Evolutionary conservation across 352 stramenopile genomes (phyloP).

Genomic region (Globisporangium paddicum): DNA sequence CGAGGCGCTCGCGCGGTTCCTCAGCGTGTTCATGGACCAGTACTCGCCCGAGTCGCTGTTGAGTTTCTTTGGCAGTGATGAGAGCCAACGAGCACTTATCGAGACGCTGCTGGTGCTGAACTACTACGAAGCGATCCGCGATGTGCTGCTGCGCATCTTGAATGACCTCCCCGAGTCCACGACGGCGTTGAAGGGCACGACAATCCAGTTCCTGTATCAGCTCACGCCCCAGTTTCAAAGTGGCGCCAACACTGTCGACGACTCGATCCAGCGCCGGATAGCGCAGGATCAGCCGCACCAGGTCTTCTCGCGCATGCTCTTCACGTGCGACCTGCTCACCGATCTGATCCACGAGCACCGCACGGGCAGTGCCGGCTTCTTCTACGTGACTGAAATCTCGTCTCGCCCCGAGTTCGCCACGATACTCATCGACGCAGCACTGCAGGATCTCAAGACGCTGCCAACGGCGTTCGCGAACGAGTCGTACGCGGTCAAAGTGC

Average conservation of each 20-base stretch:
- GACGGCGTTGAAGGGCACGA: constrained; percentile 17
- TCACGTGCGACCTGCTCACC: constrained; percentile 73
- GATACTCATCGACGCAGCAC: constrained; percentile 36
- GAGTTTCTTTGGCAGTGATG: constrained; percentile 34
- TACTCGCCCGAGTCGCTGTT: constrained; percentile 51
- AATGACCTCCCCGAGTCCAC: constrained; percentile 32
- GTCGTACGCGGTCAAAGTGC: constrained; percentile 66
- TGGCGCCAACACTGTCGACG: constrained; percentile 8
- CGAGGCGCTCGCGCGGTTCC: constrained; percentile 51
- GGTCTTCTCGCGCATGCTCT: constrained; percentile 65
- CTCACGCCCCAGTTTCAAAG: constrained; percentile 28
- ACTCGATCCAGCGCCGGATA: constrained; percentile 19
- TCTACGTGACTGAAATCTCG: constrained; percentile 38
- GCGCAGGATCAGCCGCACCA: constrained; percentile 34
- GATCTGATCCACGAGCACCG: constrained; percentile 72
- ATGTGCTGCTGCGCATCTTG: constrained; percentile 51
- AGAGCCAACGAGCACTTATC: constrained; percentile 34
- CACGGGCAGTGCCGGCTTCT: constrained; percentile 48
- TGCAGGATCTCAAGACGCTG: constrained; percentile 41
- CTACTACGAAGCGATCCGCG: constrained; percentile 62
- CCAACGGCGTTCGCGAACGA: constrained; percentile 65
- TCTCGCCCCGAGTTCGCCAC: constrained; percentile 22
- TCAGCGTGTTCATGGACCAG: constrained; percentile 67
- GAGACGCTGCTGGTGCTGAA: constrained; percentile 54
- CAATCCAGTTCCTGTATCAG: constrained; percentile 42